These are phyloP conservation scores for Pseudopyricularia cyperi DNA, from an alignment of 2,329 filamentous ascomycete species.

Conservation along the genomic window DNA sequence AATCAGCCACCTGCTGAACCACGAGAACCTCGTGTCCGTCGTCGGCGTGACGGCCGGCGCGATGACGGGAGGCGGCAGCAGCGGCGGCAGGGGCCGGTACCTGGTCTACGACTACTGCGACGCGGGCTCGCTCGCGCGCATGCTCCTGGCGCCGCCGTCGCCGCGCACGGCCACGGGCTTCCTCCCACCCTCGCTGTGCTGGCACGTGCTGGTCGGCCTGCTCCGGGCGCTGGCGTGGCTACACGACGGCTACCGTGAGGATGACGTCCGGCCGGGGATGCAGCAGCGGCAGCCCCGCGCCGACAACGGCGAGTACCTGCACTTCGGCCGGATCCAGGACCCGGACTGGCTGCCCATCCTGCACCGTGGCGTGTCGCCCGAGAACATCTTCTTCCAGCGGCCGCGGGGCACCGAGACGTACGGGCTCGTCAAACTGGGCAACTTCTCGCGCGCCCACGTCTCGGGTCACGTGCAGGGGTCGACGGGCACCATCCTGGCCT, in stretches of 20 bases:
- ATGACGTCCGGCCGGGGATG: conserved; percentile 4
- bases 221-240: conserved; percentile 36
- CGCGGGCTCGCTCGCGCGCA: conserved; percentile 30
- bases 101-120: conserved; percentile 40
- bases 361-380: conserved; percentile 31
- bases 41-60: conserved; percentile 12
- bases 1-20: conserved; percentile 27
- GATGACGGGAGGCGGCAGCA: conserved; percentile 9
- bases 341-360: conserved; percentile 34
- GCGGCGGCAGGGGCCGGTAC: conserved; percentile 12
- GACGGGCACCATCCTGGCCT: conserved; percentile 10
- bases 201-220: conserved; percentile 38
- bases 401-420: conserved; percentile 34
- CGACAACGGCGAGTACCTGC: neutral
- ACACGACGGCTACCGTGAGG: conserved; percentile 30
- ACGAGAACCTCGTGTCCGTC: conserved; percentile 34
- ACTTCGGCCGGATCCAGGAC: conserved; percentile 2
- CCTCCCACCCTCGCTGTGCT: conserved; percentile 39
- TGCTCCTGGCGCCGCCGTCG: conserved; percentile 16
- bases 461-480: conserved; percentile 19
- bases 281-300: neutral
- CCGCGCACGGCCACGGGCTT: conserved; percentile 15
- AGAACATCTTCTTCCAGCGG: conserved; percentile 37
- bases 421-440: conserved; percentile 39
- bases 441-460: conserved; percentile 26